A percentile compares a stretch with the other conserved stretches of the same genome.
Conservation (phyloP, 2,329 filamentous ascomycete species). For the Claviceps arundinis region DNA sequence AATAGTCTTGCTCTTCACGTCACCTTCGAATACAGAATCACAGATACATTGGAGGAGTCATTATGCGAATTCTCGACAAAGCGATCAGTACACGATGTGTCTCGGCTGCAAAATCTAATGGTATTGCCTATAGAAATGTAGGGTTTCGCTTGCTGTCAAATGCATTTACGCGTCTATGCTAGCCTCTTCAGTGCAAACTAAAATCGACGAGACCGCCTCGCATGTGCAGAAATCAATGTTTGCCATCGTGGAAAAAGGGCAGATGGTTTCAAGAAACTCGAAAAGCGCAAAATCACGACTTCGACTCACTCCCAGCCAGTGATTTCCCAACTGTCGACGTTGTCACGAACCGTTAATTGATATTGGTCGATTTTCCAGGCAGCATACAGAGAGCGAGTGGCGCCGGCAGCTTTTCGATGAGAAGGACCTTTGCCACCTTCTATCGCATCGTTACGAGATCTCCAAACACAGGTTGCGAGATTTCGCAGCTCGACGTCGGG, state of each 20-base stretch:
- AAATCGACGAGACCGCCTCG: neutral
- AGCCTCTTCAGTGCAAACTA: neutral
- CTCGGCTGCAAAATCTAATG: neutral
- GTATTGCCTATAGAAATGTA: conserved; percentile 1
- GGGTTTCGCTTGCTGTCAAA: conserved; percentile 1
- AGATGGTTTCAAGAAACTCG: neutral
- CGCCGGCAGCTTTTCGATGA: conserved; percentile 52
- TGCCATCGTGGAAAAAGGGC: neutral
- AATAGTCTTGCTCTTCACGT: neutral
- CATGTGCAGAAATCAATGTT: neutral
- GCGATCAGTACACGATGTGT: neutral
- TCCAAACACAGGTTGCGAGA: conserved; percentile 67
- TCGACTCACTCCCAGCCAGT: conserved; percentile 33
- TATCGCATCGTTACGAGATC: conserved; percentile 44
- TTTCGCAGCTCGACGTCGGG: conserved; percentile 60
- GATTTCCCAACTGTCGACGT: conserved; percentile 50
- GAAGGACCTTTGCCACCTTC: conserved; percentile 47
- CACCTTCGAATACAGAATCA: neutral
- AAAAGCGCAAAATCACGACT: neutral
- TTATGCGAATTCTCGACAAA: neutral
- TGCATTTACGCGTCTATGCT: neutral
- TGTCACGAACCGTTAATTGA: conserved; percentile 54
- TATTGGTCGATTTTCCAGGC: conserved; percentile 61
- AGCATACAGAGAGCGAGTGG: conserved; percentile 46
- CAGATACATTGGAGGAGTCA: neutral